A percentile compares a stretch with the other conserved stretches of the same genome.
These are phyloP conservation scores for Lepidium campestre DNA, from an alignment of 441 rosid genomes.

Conservation along the genomic window DNA sequence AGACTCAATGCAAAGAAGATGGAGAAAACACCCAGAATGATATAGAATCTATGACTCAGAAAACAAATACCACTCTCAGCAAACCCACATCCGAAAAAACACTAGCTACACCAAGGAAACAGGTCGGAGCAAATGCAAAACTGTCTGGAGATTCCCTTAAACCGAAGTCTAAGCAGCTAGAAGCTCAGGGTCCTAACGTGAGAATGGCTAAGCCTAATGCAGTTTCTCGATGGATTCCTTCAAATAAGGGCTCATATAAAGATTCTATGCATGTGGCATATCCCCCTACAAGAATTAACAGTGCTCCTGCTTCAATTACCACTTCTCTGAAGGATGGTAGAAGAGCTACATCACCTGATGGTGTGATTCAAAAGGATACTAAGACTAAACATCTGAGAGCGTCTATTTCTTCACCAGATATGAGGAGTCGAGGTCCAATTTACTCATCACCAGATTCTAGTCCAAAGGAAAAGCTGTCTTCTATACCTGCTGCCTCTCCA, in stretches of 20 bases:
- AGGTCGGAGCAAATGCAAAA: slow-evolving; percentile 36
- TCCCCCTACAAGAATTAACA: slow-evolving; percentile 75
- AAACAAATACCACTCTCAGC: slow-evolving; percentile 36
- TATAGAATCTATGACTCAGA: slow-evolving; percentile 18
- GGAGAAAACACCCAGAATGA: slow-evolving; percentile 31
- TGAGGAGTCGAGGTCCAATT: slow-evolving; percentile 33
- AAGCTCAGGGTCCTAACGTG: slow-evolving; percentile 41
- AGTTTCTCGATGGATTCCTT: slow-evolving; percentile 79
- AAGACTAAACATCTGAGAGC: slow-evolving; percentile 32
- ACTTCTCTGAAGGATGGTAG: slow-evolving; percentile 49
- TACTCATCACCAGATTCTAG: slow-evolving; percentile 27
- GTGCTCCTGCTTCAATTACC: slow-evolving; percentile 71
- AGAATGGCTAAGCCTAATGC: slow-evolving; percentile 70
- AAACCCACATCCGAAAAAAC: slow-evolving; percentile 38
- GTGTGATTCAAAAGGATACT: slow-evolving; percentile 35
- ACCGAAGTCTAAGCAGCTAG: slow-evolving; percentile 59
- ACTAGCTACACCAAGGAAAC: slow-evolving; percentile 46
- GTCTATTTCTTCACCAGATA: slow-evolving; percentile 32
- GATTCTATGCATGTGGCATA: slow-evolving; percentile 77
- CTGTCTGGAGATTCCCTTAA: slow-evolving; percentile 46
- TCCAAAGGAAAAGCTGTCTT: slow-evolving; percentile 22
- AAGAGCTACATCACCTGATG: slow-evolving; percentile 36
- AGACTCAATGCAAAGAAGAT: slow-evolving; percentile 34
- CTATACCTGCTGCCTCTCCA: slow-evolving; percentile 28
- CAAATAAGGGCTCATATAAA: slow-evolving; percentile 71